phyloP scores from a whole-genome alignment of 2,329 filamentous ascomycete genomes.

The Fusarium pseudograminearum region DNA sequence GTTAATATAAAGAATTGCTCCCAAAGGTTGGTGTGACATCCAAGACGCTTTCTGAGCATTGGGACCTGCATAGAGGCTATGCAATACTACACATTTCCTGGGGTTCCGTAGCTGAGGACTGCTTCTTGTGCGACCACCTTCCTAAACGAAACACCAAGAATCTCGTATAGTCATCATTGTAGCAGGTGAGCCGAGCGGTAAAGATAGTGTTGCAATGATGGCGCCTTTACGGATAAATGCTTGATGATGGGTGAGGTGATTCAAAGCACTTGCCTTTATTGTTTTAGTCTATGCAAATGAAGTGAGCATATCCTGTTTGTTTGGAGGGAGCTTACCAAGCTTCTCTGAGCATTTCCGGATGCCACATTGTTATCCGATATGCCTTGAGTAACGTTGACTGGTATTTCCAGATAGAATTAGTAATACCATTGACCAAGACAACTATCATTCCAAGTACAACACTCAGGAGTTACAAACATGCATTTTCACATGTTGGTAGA shows the following conservation, averaged over 20 bases:
- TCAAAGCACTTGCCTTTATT: background rate
- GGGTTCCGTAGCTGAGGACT: background rate
- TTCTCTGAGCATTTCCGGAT: background rate
- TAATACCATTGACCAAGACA: background rate
- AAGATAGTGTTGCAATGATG: background rate
- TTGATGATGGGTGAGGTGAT: background rate
- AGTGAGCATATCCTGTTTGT: no score
- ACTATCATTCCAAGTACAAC: background rate
- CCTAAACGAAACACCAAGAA: constrained; percentile 2
- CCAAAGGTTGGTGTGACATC: background rate
- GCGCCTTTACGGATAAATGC: background rate
- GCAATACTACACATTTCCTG: constrained; percentile 4
- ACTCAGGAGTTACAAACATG: background rate
- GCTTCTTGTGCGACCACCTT: background rate
- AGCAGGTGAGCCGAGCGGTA: background rate
- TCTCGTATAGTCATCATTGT: background rate
- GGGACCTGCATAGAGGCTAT: background rate
- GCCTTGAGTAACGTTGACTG: background rate
- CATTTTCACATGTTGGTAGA: background rate
- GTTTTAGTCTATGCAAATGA: background rate
- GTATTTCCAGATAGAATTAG: background rate
- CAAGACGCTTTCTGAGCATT: background rate
- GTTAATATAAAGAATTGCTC: background rate
- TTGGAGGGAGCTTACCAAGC: background rate
- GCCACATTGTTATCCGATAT: background rate